Conservation (phyloP, 2,329 filamentous ascomycete genomes). For the Calonectria ilicicola region DNA sequence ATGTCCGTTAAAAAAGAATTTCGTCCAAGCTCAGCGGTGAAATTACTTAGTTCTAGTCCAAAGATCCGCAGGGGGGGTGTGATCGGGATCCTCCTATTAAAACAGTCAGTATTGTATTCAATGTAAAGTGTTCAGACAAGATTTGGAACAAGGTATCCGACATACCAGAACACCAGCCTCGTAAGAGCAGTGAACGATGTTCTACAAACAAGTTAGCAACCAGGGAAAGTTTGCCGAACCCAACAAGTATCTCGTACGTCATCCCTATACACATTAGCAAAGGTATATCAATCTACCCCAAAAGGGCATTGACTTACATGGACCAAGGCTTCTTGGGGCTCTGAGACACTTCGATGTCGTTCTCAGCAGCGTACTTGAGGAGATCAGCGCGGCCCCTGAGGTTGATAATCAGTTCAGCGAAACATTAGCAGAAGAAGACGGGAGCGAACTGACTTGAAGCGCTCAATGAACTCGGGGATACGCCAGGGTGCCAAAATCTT, state of each 20-base stretch:
- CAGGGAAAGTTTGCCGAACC: no score
- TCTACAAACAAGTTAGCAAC: neutral
- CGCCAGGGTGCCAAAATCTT: slow-evolving; percentile 83
- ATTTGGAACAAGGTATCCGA: no score
- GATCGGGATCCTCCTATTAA: slow-evolving; percentile 62
- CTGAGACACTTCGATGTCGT: slow-evolving; percentile 77
- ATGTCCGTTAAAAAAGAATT: neutral
- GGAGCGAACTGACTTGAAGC: slow-evolving; percentile 60
- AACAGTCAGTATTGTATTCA: neutral
- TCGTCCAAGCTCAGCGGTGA: neutral
- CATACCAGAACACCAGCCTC: slow-evolving; percentile 75
- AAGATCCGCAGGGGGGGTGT: slow-evolving; percentile 75
- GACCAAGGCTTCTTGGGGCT: slow-evolving; percentile 80
- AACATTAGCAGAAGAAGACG: no score
- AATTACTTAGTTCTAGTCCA: slow-evolving; percentile 69
- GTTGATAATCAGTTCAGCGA: no score
- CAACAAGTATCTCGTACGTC: no score
- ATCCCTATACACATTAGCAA: no score
- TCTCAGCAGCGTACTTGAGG: slow-evolving; percentile 75
- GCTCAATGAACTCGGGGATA: slow-evolving; percentile 75
- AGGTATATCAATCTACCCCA: no score
- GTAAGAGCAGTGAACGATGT: slow-evolving; percentile 56
- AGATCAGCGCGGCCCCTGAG: slow-evolving; percentile 74
- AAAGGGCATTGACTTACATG: slow-evolving; percentile 53
- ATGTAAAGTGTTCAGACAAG: neutral